Evolutionary conservation across 2,329 filamentous ascomycete species (phyloP), one percentile per base, ranked within the genome.

Genomic region (Trichocomaceae sp.): DNA sequence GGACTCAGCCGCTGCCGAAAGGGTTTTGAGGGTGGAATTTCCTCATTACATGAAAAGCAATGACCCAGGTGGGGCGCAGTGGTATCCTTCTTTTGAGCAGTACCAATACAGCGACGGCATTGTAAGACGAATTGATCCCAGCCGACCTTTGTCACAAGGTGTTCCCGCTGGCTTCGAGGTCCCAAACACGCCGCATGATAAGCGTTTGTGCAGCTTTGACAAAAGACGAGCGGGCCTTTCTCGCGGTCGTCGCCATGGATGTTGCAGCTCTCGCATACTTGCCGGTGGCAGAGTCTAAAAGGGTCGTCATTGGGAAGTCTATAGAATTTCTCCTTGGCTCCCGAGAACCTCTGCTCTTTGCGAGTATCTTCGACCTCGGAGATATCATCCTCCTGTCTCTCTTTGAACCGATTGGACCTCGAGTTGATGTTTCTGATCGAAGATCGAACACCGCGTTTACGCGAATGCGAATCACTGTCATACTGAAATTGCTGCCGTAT

Each of bases 131-230:
- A 97, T 37, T 86, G 72, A 2, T 86, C 83, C 1, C 86, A 77
- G 2, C 78, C 84, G 51, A 96, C 72, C 68, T 97, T 99, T 22
- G 90, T 97, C 9, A 89, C 89, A 35, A 93, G 75, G 68, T 97
- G 93, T n/a, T 96, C 90, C 57, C 93, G 81, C 12, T 69, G 76
- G 50, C 80, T 81, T 49, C 93, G 83, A 48, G 79, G 77, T 1
- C 92, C 90, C 26, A 99, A 77, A 65, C 93, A 99, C 41, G 74
- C 74, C 68, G 88, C 89, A 71, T 99, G 93, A 62, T 90, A 96
- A 0, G 87, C 80, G 47, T 85, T 77, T 1, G 86, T 90, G 68
- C 93, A 99, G 29, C 93, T 93, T 72, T 99, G 95, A 62, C 93
- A 99, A 65, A 86, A 85, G 33, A 99, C 80, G 22, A 99, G 75